These are phyloP conservation scores for Termitomyces sp. DNA, from an alignment of 768 basidiomycete genomes.

Conservation along the genomic window DNA sequence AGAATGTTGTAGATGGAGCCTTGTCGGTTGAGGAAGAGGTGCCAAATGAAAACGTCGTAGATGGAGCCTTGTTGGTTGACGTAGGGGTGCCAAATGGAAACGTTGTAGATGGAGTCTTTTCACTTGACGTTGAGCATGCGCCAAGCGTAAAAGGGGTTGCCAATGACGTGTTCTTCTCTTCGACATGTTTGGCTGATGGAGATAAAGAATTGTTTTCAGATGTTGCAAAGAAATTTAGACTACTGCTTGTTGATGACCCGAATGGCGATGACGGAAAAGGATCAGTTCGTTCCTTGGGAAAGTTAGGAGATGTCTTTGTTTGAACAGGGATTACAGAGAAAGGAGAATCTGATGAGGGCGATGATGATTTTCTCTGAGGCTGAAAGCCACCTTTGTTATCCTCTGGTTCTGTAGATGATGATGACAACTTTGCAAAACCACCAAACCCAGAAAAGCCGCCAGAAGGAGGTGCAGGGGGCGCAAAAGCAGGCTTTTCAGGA, in stretches of 20 bases:
- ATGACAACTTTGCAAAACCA: slow-evolving; percentile 19
- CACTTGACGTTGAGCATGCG: too few species aligned
- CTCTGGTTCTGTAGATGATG: neutral
- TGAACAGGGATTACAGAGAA: slow-evolving; percentile 1
- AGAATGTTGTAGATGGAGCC: neutral
- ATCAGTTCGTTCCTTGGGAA: neutral
- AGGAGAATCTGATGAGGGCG: slow-evolving; percentile 8
- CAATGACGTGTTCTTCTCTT: neutral
- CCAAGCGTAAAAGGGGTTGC: neutral
- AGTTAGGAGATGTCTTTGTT: neutral
- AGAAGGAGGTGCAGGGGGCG: slow-evolving; percentile 16
- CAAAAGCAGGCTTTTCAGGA: slow-evolving; percentile 12
- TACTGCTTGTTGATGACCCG: neutral
- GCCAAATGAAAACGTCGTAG: too few species aligned
- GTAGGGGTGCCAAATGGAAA: too few species aligned
- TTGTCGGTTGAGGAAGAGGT: neutral
- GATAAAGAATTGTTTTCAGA: neutral
- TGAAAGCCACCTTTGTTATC: neutral
- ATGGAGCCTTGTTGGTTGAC: too few species aligned
- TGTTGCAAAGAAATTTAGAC: neutral
- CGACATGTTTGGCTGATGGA: neutral
- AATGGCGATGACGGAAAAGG: neutral
- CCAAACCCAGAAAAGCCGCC: slow-evolving; percentile 20
- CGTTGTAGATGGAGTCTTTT: too few species aligned
- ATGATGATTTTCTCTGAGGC: neutral